These are phyloP conservation scores for Pontederia paniculata DNA, from an alignment of 176 grass and related monocot genomes.

Conservation along the genomic window DNA sequence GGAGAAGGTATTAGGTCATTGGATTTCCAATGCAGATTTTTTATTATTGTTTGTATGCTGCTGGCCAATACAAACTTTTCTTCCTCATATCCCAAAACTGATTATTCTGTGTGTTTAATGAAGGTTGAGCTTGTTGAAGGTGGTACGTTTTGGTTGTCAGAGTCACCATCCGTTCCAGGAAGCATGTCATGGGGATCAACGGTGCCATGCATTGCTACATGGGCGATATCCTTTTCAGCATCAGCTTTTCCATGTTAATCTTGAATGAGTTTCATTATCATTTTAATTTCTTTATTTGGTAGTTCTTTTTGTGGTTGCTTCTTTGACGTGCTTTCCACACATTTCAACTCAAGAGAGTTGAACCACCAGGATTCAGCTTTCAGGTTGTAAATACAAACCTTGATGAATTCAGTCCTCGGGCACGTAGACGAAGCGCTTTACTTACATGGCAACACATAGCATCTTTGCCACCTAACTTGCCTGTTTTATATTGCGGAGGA, in stretches of 20 bases:
- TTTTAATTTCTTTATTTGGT: not conserved
- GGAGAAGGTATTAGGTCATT: slow-evolving; percentile 53
- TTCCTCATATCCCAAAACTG: slow-evolving; percentile 6
- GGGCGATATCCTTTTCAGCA: slow-evolving; percentile 87
- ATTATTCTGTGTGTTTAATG: slow-evolving; percentile 26
- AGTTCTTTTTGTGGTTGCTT: slow-evolving; percentile 24
- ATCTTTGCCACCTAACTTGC: slow-evolving; percentile 81
- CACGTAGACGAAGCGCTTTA: slow-evolving; percentile 83
- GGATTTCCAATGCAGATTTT: not conserved
- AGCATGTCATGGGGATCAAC: slow-evolving; percentile 87
- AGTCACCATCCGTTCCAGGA: slow-evolving; percentile 94
- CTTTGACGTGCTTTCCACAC: slow-evolving; percentile 92
- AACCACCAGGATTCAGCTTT: slow-evolving; percentile 95
- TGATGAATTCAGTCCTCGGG: slow-evolving; percentile 79
- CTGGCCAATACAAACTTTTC: not conserved
- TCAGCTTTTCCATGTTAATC: not conserved
- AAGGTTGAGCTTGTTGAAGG: slow-evolving; percentile 98
- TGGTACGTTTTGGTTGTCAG: slow-evolving; percentile 96
- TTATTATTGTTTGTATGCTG: not conserved
- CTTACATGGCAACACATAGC: slow-evolving; percentile 99
- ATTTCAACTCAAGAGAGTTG: slow-evolving; percentile 91
- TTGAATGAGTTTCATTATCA: not conserved
- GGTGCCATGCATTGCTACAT: slow-evolving; percentile 82
- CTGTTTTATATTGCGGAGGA: slow-evolving; percentile 88
- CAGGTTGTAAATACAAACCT: slow-evolving; percentile 98